Base-by-base conservation (phyloP, 2,329 filamentous ascomycete genomes). In the Paecilomyces fulvus region DNA sequence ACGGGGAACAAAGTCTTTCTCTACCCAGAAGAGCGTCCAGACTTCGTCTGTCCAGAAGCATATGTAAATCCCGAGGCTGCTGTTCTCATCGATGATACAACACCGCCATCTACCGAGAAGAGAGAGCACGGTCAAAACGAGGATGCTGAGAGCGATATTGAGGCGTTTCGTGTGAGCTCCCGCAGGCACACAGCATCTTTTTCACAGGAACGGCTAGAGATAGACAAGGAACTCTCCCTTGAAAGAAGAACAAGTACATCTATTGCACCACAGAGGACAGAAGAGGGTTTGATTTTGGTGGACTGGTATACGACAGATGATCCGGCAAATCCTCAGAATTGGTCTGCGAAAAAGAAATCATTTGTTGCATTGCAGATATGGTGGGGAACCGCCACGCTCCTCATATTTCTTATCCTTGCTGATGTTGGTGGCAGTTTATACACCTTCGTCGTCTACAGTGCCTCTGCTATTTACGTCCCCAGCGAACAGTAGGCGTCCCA, bases 371-470 rank as follows among this genome's bases (percentile, higher is more conserved):
- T 64, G 20, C 63, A 62, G 51, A 64, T 66, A 53, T 65, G 65
- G 53, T 55, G 23, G 20, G 25, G 14, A 25, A 12, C 7, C 9
- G 5, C 12, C 23, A 5, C 10, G 9, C 20, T 20, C 7, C 74
- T 12, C 75, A 81, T 68, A 70, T 14, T 14, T 28, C 14, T n/a
- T 20, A 3, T 33, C 17, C 12, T 33, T 52, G 70, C 57, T 86
- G 83, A 83, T 74, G 81, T 14, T 86, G 82, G 82, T 80, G 80
- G 0, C 83, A 55, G 55, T 56, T 43, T 58, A 48, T 69, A 69
- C 51, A 69, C 67, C 8, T 65, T 67, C n/a, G 62, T 57, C 8
- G 63, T 67, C 11, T 68, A 69, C 54, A 56, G 58, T 25, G 60
- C 61, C 6, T 63, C 58, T 31, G 58, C 63, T 9, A 65, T 64